Evolutionary conservation across 345 rosid genomes (phyloP).

Genomic region (Corchorus capsularis): DNA sequence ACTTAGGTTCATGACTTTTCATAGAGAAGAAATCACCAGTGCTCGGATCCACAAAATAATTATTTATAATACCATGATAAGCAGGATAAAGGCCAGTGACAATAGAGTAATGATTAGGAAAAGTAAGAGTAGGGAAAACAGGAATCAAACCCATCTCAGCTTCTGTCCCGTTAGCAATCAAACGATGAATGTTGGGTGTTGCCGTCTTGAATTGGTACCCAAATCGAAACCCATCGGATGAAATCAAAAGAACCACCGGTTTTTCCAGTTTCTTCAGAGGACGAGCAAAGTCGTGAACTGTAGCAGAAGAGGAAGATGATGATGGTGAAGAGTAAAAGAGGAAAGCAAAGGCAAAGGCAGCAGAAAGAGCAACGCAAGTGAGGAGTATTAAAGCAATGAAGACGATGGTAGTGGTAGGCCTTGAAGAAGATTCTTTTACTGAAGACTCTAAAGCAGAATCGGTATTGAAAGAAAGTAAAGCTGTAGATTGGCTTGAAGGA

Average conservation of each 20-base stretch:
- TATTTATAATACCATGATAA: constrained; percentile 76
- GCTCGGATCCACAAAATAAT: constrained; percentile 64
- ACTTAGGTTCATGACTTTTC: constrained; percentile 80
- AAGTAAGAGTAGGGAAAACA: constrained; percentile 83
- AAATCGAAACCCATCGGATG: constrained; percentile 93
- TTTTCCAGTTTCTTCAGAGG: constrained; percentile 61
- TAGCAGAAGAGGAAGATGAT: neutral
- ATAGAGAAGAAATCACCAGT: constrained; percentile 61
- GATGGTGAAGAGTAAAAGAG: constrained; percentile 25
- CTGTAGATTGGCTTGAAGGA: constrained; percentile 44
- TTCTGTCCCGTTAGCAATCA: constrained; percentile 81
- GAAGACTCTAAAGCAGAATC: constrained; percentile 33
- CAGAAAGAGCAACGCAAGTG: constrained; percentile 68
- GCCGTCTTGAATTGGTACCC: constrained; percentile 88
- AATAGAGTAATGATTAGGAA: constrained; percentile 94
- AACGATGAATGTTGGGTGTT: constrained; percentile 68
- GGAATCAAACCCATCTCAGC: constrained; percentile 88
- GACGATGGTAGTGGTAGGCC: constrained; percentile 39
- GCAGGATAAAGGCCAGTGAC: constrained; percentile 95
- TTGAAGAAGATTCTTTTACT: constrained; percentile 19
- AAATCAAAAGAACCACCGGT: constrained; percentile 75
- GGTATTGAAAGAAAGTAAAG: constrained; percentile 60
- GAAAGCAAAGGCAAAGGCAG: constrained; percentile 77
- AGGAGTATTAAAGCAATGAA: constrained; percentile 54
- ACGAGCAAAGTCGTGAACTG: constrained; percentile 39